A percentile compares a stretch with the other conserved stretches of the same genome.
Conservation (phyloP, 176 grass and related monocot species). For the Aegilops tauschii region DNA sequence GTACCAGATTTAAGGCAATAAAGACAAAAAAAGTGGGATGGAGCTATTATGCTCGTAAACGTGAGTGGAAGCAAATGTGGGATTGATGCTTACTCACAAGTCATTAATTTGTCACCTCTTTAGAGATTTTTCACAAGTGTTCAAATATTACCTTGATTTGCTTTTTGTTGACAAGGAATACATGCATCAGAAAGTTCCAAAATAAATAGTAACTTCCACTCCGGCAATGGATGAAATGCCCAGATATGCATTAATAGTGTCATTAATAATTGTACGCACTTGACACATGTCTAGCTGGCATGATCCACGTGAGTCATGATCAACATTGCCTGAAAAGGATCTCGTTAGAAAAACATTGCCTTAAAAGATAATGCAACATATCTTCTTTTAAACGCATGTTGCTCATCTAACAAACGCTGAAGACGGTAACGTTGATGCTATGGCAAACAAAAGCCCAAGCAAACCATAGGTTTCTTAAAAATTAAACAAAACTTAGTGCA, state of each 20-base stretch:
- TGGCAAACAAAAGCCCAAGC: neutral
- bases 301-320: neutral
- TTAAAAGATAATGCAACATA: neutral
- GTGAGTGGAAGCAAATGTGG: neutral
- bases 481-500: neutral
- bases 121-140: neutral
- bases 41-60: neutral
- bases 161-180: neutral
- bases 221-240: neutral
- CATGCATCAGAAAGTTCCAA: slow-evolving; percentile 4
- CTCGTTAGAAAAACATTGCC: neutral
- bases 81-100: neutral
- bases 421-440: neutral
- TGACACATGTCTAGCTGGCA: neutral
- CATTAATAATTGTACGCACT: neutral
- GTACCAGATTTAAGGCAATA: neutral
- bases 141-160: neutral
- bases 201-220: neutral
- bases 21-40: neutral
- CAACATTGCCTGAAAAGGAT: neutral
- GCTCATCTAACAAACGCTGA: neutral
- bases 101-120: neutral
- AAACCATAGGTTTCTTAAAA: neutral
- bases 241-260: neutral
- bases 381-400: slow-evolving; percentile 2